phyloP scores from a whole-genome alignment of 345 rosid species.

The Eutrema yunnanense region DNA sequence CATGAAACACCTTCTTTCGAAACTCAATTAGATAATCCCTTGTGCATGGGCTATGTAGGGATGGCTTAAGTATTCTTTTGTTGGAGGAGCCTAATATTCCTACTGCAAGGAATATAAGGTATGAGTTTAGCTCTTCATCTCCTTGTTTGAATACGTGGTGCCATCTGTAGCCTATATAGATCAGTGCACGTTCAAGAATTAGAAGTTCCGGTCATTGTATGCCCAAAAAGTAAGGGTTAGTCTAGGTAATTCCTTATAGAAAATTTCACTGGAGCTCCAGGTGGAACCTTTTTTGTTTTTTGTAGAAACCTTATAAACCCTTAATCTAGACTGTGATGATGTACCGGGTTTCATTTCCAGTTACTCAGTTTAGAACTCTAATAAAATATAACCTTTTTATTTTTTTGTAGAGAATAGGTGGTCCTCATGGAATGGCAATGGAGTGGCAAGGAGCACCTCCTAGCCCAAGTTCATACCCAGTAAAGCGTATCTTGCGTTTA shows the following conservation, averaged over 20 bases:
- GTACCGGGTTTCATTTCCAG: background rate
- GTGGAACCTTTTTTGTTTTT: background rate
- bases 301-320: constrained; percentile 4
- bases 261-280: background rate
- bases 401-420: constrained; percentile 62
- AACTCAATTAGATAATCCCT: too few relatives aligned
- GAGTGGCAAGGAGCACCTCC: constrained; percentile 99
- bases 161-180: constrained; percentile 21
- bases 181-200: constrained; percentile 1
- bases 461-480: constrained; percentile 87
- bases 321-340: background rate
- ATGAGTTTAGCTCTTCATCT: constrained; percentile 24
- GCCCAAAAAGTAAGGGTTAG: background rate
- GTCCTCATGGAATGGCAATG: constrained; percentile 95
- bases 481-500: constrained; percentile 93
- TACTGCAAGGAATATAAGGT: constrained; percentile 34
- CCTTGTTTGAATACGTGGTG: constrained; percentile 23
- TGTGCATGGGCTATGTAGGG: background rate
- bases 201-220: background rate
- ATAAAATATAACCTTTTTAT: background rate
- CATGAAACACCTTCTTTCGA: background rate
- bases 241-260: background rate
- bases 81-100: constrained; percentile 28
- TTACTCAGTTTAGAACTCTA: constrained; percentile 1
- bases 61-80: constrained; percentile 27